These are phyloP conservation scores for Aegilops longissima DNA, from an alignment of 176 grass and related monocot genomes.

Conservation along the genomic window DNA sequence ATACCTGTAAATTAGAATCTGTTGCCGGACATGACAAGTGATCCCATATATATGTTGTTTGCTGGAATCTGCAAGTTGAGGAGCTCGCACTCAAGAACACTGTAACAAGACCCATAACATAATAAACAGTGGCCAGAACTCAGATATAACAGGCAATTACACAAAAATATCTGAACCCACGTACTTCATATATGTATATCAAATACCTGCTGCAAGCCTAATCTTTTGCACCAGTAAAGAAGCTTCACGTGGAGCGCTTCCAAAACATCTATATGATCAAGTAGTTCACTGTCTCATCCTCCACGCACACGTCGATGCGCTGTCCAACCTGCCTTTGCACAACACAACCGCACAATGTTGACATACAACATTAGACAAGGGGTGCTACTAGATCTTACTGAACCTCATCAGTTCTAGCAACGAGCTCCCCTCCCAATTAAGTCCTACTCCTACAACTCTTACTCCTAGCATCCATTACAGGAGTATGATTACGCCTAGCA, in stretches of 20 bases:
- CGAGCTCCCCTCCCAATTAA: too few relatives aligned
- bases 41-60: conserved; percentile 55
- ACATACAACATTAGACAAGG: too few relatives aligned
- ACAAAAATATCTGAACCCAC: not conserved
- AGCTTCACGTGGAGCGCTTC: conserved; percentile 68
- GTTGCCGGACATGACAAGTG: conserved; percentile 67
- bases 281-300: too few relatives aligned
- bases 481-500: too few relatives aligned
- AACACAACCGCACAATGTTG: not conserved
- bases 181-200: not conserved
- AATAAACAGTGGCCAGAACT: too few relatives aligned
- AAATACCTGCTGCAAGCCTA: conserved; percentile 74
- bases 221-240: conserved; percentile 43
- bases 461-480: too few relatives aligned
- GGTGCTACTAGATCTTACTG: too few relatives aligned
- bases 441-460: too few relatives aligned
- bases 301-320: conserved; percentile 62
- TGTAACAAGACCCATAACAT: not conserved
- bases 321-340: conserved; percentile 50
- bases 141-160: too few relatives aligned
- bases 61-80: conserved; percentile 87
- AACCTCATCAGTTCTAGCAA: too few relatives aligned
- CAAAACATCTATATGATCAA: too few relatives aligned
- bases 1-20: conserved; percentile 82
- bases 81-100: conserved; percentile 83